Base-by-base conservation (phyloP, 441 rosid species). In the Syzygium syzygioides region DNA sequence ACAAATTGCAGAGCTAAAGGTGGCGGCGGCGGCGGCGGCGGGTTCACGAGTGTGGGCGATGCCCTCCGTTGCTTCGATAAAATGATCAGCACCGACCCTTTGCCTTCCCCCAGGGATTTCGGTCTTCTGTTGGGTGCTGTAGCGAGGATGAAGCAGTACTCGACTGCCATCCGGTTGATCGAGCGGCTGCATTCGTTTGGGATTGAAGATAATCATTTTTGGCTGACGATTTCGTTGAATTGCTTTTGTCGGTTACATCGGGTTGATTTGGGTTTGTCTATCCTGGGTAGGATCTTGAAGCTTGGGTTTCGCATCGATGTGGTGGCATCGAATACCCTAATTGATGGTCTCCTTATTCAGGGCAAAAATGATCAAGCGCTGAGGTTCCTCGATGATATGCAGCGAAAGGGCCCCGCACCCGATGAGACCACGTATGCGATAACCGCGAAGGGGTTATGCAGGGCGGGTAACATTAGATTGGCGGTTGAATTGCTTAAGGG, bases 351-450 rank as follows among this genome's bases (percentile, higher is more conserved):
- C 83, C 6, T 76, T 41, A 32, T 76, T 3, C 7, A 41, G 50
- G 83, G 83, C 18, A 41, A 41, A 76, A 37, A 9, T 76, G 28
- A 76, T 37, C 17, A 12, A 25, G 52, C 52, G 0, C 3, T 41
- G n/a, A 76, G 83, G 52, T 76, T 76, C 52, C 83, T 41, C 18
- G 52, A 76, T 76, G 83, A 23, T 41, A 76, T 76, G 83, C 0
- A 0, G 12, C 83, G 9, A 41, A 76, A 76, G 0, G 52, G 52
- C 83, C 52, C 1, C 0, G 10, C 6, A 6, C 83, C 52, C 23
- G 1, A 37, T 23, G 83, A 37, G 52, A 76, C 17, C 17, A 76
- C 52, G 17, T 76, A 23, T 30, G 80, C 80, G 0, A 71, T 34
- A 71, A 71, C 37, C 1, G 28, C 50, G 2, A 71, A 37, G 79